Evolutionary conservation across 225 moss, liverwort and hornwort species (phyloP), one percentile per base, ranked within the genome.

Genomic region (Polytrichum formosum): DNA sequence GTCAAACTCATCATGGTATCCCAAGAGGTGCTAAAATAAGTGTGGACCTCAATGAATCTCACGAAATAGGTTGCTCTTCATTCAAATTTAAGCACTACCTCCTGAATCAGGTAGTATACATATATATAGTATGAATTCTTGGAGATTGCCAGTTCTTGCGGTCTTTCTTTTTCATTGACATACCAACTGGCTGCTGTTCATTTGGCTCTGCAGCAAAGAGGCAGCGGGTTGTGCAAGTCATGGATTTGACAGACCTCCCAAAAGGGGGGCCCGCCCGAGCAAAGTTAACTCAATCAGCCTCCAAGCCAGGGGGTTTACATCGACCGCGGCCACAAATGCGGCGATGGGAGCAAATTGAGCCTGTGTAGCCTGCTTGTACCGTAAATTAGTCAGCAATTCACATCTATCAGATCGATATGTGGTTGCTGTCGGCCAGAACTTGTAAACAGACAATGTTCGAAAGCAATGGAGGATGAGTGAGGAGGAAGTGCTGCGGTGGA

Each of bases 211-310:
- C 91, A 97, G 96, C 92, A 61, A 97, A 97, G 79, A 92, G 88
- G 76, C 84, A 87, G 78, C 89, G 96, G 20, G 93, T 92, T 33
- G 90, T 90, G 64, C 92, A 91, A 85, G 83, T 90, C 56, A 86
- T 97, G 81, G 94, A 94, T 29, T 81, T 97, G 82, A 93, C 93
- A 53, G 96, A 97, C 1, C 92, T 97, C 30, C 96, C 96, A 0
- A 97, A 91, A 69, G 96, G 96, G 68, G 96, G 96, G 16, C 96
- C 96, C 61, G 91, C 92, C 66, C 82, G 89, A 77, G 74, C 89
- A 27, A 90, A 82, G 89, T 61, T 71, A 64, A 79, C 70, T 74
- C 67, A 77, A 71, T 30, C 71, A 56, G 28, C 77, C 28, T 18
- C 68, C 0, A 87, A 77, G 70, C 87, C 84, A 64, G 77, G 67